phyloP scores from a whole-genome alignment of 148 eudicot genomes.

The Silene latifolia region DNA sequence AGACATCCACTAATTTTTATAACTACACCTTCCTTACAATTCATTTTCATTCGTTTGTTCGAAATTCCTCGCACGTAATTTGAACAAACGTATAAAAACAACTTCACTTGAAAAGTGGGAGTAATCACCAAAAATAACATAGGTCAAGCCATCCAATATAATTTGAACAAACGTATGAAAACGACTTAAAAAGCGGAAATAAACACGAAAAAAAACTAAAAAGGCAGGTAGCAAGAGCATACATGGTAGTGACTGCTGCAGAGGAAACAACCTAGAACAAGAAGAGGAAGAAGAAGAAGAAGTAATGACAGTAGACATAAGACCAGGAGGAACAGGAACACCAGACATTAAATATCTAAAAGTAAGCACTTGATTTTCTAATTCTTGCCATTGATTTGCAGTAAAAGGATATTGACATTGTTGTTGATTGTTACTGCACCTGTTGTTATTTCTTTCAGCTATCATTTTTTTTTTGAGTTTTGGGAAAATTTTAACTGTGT shows the following conservation, averaged over 20 bases:
- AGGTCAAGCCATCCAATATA: too few species aligned
- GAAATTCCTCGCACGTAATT: too few species aligned
- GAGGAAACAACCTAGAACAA: conserved; percentile 22
- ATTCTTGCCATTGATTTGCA: conserved; percentile 41
- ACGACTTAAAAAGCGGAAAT: too few species aligned
- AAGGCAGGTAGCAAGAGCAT: background rate
- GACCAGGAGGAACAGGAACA: conserved; percentile 39
- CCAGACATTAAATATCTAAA: conserved; percentile 38
- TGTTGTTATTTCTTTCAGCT: conserved; percentile 17
- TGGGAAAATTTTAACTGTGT: background rate
- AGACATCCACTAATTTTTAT: too few species aligned
- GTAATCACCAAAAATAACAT: too few species aligned
- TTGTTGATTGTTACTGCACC: background rate
- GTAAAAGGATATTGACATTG: conserved; percentile 24
- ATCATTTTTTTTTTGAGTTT: conserved; percentile 4
- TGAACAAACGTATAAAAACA: too few species aligned
- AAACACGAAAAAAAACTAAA: background rate
- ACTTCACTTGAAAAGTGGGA: too few species aligned
- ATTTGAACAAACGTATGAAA: too few species aligned
- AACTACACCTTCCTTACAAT: too few species aligned
- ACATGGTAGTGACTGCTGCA: conserved; percentile 19
- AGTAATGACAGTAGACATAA: conserved; percentile 30
- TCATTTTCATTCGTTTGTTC: too few species aligned
- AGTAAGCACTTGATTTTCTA: conserved; percentile 36
- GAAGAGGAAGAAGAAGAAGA: conserved; percentile 14